Percentiles rank a stretch among this genome's conserved stretches.
phyloP scores from a whole-genome alignment of 306 rosid genomes.

The Cucumis hystrix region DNA sequence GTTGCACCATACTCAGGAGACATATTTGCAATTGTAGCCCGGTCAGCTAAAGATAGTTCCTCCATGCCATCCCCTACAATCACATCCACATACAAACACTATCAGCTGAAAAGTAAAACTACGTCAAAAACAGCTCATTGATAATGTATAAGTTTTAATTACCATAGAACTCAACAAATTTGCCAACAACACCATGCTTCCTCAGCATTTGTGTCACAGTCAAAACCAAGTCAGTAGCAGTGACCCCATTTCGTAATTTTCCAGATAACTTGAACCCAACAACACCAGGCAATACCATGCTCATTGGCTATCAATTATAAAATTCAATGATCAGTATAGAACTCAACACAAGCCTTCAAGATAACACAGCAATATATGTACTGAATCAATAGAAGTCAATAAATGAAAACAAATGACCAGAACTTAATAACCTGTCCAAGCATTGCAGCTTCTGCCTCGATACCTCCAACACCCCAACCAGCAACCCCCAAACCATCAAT shows the following conservation, averaged over 20 bases:
- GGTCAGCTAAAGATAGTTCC: constrained; percentile 77
- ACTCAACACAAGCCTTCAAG: background rate
- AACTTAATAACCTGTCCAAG: constrained; percentile 66
- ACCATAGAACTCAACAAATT: constrained; percentile 94
- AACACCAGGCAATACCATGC: constrained; percentile 97
- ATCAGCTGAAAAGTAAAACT: background rate
- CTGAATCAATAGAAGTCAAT: background rate
- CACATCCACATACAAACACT: constrained; percentile 16
- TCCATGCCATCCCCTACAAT: constrained; percentile 85
- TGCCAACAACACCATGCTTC: constrained; percentile 93
- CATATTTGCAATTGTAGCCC: constrained; percentile 99
- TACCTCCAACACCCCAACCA: constrained; percentile 98
- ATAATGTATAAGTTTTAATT: constrained; percentile 5
- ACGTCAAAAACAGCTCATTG: background rate
- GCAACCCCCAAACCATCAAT: constrained; percentile 94
- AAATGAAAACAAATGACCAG: background rate
- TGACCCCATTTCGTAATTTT: constrained; percentile 59
- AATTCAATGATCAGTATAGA: constrained; percentile 16
- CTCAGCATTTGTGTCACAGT: constrained; percentile 88
- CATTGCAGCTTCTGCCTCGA: constrained; percentile 94
- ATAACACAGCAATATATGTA: background rate
- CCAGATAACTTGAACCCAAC: constrained; percentile 89
- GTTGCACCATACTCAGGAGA: constrained; percentile 99
- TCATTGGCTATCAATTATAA: constrained; percentile 62
- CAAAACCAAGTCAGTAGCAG: constrained; percentile 90